Base-by-base conservation (phyloP, 129 eudicot genomes). In the Dittrichia graveolens region DNA sequence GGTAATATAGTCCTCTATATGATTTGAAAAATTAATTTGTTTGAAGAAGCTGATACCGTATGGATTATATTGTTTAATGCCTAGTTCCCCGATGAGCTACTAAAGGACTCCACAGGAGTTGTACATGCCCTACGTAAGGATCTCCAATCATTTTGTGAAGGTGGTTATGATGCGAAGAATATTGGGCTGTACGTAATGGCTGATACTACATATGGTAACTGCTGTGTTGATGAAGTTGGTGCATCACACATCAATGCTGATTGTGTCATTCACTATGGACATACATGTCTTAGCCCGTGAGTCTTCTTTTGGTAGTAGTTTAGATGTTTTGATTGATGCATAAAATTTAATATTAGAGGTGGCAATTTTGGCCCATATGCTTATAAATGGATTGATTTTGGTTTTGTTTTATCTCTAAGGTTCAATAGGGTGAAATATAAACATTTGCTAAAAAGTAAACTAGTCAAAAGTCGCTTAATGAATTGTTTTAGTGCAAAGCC, bases 161-260 rank as follows among this genome's bases (percentile, higher is more conserved):
- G 18, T 7, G 50, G 59, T 45, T 73, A 70, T 53, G 62, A 75
- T 16, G 75, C 61, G 24, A 76, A 55, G 79, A 79, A 72, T 67
- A 77, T 87, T 67, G 89, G 93, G 54, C 75, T 95, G 83, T 95
- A 88, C 67, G 95, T 90, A 34, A 88, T 95, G 99, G 99, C 97
- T n/a, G 99, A 95, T 83, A 91, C 97, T 14, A 80, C 96, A 5
- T 95, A 88, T 34, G 97, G 99, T 10, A 95, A 96, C 71, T 95
- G 99, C 75, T 95, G 99, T 55, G 95, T 91, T 56, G 99, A 95
- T 71, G 99, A 95, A 72, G 97, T 90, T 35, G 97, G 91, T 55
- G 98, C 98, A 5, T 81, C 94, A 53, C 99, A 95, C 74, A 87
- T 86, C 42, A 86, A 79, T 83, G 98, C 98, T 3, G 88, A 94